Evolutionary conservation across 768 basidiomycete species (phyloP).

Genomic region (Fomitopsis pulvina): DNA sequence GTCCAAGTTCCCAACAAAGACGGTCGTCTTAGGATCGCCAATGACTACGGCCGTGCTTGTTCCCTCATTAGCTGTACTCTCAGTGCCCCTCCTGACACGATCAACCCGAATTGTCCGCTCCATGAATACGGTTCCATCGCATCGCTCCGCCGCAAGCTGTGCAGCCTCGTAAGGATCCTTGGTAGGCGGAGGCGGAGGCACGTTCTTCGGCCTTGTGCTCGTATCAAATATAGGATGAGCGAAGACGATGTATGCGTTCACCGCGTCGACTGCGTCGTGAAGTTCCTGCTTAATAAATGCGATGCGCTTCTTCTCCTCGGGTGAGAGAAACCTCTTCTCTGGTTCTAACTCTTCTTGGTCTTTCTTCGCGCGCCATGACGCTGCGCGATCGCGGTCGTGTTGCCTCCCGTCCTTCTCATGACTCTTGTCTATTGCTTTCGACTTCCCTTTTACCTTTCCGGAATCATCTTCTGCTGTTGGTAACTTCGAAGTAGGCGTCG

Average conservation of each 20-base stretch:
- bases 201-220: conserved; percentile 34
- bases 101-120: conserved; percentile 80
- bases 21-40: conserved; percentile 69
- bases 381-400: conserved; percentile 54
- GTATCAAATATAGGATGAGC: conserved; percentile 45
- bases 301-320: conserved; percentile 86
- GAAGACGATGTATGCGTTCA: conserved; percentile 91
- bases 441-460: conserved; percentile 12
- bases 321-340: conserved; percentile 65
- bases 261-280: conserved; percentile 65
- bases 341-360: conserved; percentile 31
- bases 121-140: conserved; percentile 69
- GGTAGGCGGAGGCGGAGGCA: conserved; percentile 41
- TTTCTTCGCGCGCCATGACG: conserved; percentile 43
- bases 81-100: conserved; percentile 35
- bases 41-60: conserved; percentile 19
- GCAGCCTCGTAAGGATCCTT: conserved; percentile 75
- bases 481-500: conserved; percentile 66
- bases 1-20: conserved; percentile 93
- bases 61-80: conserved; percentile 18
- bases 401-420: conserved; percentile 29
- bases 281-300: conserved; percentile 93
- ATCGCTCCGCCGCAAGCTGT: conserved; percentile 43
- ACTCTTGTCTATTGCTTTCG: conserved; percentile 23
- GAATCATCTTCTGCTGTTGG: conserved; percentile 34